phyloP scores from a whole-genome alignment of 2,329 filamentous ascomycete genomes.

The Epichloe bromicola region DNA sequence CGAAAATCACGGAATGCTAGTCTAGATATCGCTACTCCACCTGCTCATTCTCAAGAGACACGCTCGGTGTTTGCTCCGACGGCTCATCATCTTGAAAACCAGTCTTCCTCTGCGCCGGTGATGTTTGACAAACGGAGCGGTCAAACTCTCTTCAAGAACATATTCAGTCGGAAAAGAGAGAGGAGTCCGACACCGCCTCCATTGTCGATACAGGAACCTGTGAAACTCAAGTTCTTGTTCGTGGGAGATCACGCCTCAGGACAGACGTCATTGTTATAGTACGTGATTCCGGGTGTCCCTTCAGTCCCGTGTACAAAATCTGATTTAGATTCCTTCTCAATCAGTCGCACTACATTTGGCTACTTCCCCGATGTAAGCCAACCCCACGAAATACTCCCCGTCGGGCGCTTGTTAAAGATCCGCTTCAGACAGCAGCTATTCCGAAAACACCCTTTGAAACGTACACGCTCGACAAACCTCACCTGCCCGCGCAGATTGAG shows the following conservation, averaged over 20 bases:
- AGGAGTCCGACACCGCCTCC: slow-evolving; percentile 7
- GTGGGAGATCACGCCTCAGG: slow-evolving; percentile 20
- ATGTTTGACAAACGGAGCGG: neutral
- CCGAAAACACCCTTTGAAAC: slow-evolving; percentile 22
- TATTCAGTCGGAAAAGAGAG: slow-evolving; percentile 10
- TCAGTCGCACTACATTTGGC: slow-evolving; percentile 23
- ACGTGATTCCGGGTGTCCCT: slow-evolving; percentile 2
- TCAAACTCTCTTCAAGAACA: neutral
- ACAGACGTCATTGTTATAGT: slow-evolving; percentile 27
- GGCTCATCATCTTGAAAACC: neutral
- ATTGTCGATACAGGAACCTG: neutral
- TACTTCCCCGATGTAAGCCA: slow-evolving; percentile 24
- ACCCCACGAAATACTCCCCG: neutral
- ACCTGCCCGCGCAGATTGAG: slow-evolving; percentile 18
- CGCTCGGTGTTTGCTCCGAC: neutral
- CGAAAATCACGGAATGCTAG: neutral
- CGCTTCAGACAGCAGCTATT: slow-evolving; percentile 18
- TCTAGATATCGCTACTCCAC: no score
- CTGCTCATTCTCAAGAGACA: neutral
- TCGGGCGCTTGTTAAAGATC: neutral
- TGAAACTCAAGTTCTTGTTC: slow-evolving; percentile 23
- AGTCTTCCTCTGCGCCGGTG: neutral
- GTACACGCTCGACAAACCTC: slow-evolving; percentile 17
- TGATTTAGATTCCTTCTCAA: neutral
- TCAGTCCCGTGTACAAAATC: neutral